Conservation (phyloP, 345 rosid genomes). For the Gossypium longicalyx region DNA sequence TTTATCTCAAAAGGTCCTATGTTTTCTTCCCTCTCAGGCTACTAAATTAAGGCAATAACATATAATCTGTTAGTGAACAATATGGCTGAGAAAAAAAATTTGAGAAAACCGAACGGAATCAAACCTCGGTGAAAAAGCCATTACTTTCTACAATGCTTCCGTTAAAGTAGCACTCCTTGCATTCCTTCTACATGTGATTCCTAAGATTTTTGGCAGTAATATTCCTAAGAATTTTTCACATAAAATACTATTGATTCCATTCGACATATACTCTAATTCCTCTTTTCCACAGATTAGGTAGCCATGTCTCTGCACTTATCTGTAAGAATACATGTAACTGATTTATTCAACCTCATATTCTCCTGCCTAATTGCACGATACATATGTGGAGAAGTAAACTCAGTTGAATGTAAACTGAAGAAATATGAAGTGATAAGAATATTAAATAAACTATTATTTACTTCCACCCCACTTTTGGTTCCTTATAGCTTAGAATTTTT, state of each 20-base stretch:
- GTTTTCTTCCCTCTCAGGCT: not conserved
- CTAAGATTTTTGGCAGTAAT: not conserved
- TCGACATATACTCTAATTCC: not conserved
- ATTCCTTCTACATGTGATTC: not conserved
- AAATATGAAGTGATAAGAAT: constrained; percentile 3
- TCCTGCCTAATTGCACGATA: too few species aligned
- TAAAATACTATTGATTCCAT: not conserved
- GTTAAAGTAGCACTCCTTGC: constrained; percentile 19
- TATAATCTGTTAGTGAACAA: not conserved
- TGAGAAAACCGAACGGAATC: too few species aligned
- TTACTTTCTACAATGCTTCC: not conserved
- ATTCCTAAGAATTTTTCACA: not conserved
- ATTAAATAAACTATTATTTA: constrained; percentile 5
- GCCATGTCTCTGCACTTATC: too few species aligned
- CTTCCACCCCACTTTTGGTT: constrained; percentile 9
- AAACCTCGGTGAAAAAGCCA: not conserved
- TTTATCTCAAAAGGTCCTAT: not conserved
- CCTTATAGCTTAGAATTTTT: not conserved
- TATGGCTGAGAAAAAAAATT: too few species aligned
- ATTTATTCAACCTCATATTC: too few species aligned
- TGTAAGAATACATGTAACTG: not conserved
- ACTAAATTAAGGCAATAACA: not conserved
- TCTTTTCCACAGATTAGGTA: too few species aligned
- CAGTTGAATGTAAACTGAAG: not conserved
- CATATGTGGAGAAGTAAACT: too few species aligned